A percentile compares a stretch with the other conserved stretches of the same genome.
Evolutionary conservation across 371 early-diverging fungal species (phyloP).

Genomic region (Circinella umbellata): DNA sequence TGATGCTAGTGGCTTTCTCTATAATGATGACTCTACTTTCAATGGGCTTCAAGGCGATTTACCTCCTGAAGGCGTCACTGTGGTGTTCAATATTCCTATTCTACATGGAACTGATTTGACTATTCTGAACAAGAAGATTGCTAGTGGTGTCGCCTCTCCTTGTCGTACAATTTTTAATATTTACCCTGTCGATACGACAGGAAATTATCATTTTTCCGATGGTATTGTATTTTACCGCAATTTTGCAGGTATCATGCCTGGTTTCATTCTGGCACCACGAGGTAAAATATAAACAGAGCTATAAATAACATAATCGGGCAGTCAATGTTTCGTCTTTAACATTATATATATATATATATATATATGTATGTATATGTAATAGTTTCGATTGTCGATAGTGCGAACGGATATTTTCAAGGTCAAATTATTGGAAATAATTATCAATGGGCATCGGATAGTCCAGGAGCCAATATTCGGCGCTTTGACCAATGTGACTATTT

Average conservation of each 20-base stretch:
- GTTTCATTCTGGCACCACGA: background rate
- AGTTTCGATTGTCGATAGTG: background rate
- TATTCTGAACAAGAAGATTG: background rate
- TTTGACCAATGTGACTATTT: background rate
- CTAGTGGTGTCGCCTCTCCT: background rate
- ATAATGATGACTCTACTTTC: background rate
- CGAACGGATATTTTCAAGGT: background rate
- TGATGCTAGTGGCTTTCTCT: background rate
- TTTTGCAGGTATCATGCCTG: background rate
- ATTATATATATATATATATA: background rate
- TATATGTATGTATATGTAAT: background rate
- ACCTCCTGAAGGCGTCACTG: background rate
- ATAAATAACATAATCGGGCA: too few species aligned
- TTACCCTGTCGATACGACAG: background rate
- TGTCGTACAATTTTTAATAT: background rate
- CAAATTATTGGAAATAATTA: background rate
- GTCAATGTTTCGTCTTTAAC: background rate
- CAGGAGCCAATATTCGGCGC: background rate
- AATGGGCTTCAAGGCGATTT: slow-evolving; percentile 17
- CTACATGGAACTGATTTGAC: background rate
- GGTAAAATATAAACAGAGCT: background rate
- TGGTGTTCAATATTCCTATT: slow-evolving; percentile 23
- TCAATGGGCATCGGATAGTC: background rate
- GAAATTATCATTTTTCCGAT: background rate
- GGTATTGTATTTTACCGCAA: background rate